Percentiles rank a stretch among this genome's conserved stretches.
These are phyloP conservation scores for Ceratobasidium sp. DNA, from an alignment of 1,284 basidiomycete species.

Conservation along the genomic window DNA sequence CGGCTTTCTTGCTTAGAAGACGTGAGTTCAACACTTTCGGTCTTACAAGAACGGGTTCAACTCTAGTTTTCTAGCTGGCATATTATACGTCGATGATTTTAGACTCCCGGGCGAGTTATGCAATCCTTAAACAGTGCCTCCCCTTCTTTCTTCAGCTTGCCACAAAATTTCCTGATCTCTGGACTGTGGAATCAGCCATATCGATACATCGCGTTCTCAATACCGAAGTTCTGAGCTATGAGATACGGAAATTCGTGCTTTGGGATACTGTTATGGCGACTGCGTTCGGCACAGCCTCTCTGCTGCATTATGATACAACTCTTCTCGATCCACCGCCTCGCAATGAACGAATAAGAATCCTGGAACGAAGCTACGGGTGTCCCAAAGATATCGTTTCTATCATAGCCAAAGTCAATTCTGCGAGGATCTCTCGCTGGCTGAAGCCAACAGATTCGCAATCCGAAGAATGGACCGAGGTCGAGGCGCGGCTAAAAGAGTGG, in stretches of 20 bases:
- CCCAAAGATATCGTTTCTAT: neutral
- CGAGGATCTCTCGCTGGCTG: neutral
- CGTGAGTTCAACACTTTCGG: neutral
- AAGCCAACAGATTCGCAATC: neutral
- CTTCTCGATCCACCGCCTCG: neutral
- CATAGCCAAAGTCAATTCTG: neutral
- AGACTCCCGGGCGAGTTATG: neutral
- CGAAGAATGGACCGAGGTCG: conserved; percentile 3
- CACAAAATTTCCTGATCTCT: neutral
- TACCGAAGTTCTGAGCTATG: neutral
- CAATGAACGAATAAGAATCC: neutral
- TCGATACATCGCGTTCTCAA: neutral
- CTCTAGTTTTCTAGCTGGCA: neutral
- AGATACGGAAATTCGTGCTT: neutral
- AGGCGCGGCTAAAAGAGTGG: neutral
- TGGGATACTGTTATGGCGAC: conserved; percentile 3
- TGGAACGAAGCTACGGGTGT: conserved; percentile 7
- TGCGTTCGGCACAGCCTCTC: conserved; percentile 4
- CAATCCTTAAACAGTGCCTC: neutral
- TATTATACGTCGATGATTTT: conserved; percentile 1
- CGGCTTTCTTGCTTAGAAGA: neutral
- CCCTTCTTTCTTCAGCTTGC: conserved; percentile 10
- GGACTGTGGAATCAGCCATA: conserved; percentile 17
- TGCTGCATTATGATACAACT: conserved; percentile 9
- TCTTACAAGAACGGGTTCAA: too few species aligned